Base-by-base conservation (phyloP, 208 protist genomes). In the Leishmania aethiopica region DNA sequence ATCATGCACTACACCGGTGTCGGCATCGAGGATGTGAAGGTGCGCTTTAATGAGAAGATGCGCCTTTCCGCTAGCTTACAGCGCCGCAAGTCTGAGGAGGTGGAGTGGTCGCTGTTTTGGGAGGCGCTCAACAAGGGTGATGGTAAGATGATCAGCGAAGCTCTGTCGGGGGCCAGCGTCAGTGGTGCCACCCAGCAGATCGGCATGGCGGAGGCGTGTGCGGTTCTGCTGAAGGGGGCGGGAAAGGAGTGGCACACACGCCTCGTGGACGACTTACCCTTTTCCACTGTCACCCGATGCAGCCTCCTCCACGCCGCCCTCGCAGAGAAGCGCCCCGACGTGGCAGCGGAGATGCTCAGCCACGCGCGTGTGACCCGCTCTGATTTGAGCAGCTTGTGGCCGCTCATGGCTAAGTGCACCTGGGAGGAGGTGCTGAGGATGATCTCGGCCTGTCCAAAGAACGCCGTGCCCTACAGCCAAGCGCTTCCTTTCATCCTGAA, bases 101-200 rank as follows among this genome's bases (percentile, higher is more conserved):
- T 97, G 47, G 95, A 96, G 89, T 97, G 95, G 95, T 87, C 87
- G 5, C 80, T 93, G 28, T 97, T 96, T 77, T 97, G 95, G 95
- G 88, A 95, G 19, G 92, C 93, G 11, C 83, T 97, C 25, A 96
- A 96, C 83, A 89, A 91, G 13, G 95, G 95, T 6, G 95, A 97
- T 70, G 91, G 93, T 5, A 90, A 90, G 73, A 92, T 86, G 35
- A 97, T 97, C 77, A 94, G 89, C 64, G 89, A 88, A 0, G 95
- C 93, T 5, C 81, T 96, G 28, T 83, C 71, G 35, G 95, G 88
- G 3, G 93, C 93, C 0, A 80, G 79, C 59, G 81, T 97, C 28
- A 76, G 82, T 22, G 79, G 83, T 64, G 57, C 85, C 4, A 49
- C 82, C 53, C 83, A 88, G 80, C 95, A 97, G 84, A 90, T 96